Percentiles rank a stretch among this genome's conserved stretches.
Conservation (phyloP, 306 rosid species). For the Chamaecrista fasciculata region DNA sequence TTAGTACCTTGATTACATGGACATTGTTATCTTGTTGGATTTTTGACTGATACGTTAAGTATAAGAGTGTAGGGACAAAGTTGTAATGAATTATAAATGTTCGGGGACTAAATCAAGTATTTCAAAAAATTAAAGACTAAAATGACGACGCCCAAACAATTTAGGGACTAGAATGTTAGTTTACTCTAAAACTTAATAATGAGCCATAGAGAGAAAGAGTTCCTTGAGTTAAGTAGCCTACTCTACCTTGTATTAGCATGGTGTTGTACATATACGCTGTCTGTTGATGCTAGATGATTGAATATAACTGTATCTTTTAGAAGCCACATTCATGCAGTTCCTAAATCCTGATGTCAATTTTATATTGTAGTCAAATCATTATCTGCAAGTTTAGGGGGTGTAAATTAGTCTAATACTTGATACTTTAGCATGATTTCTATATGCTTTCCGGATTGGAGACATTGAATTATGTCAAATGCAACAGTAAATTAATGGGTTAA, state of each 20-base stretch:
- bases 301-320: background rate
- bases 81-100: no score
- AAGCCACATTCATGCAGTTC: background rate
- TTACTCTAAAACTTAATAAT: no score
- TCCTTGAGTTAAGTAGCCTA: no score
- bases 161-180: no score
- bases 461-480: background rate
- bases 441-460: background rate
- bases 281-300: background rate
- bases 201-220: no score
- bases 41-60: no score
- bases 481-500: background rate
- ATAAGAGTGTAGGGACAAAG: no score
- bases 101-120: no score
- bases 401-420: slow-evolving; percentile 4
- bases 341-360: background rate
- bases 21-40: no score
- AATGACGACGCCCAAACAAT: no score
- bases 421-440: background rate
- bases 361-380: background rate
- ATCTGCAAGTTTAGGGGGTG: background rate
- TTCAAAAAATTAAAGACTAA: no score
- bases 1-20: no score
- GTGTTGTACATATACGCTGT: background rate
- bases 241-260: background rate